These are phyloP conservation scores for Pleurozium schreberi DNA, from an alignment of 225 moss, liverwort and hornwort species.

Conservation along the genomic window DNA sequence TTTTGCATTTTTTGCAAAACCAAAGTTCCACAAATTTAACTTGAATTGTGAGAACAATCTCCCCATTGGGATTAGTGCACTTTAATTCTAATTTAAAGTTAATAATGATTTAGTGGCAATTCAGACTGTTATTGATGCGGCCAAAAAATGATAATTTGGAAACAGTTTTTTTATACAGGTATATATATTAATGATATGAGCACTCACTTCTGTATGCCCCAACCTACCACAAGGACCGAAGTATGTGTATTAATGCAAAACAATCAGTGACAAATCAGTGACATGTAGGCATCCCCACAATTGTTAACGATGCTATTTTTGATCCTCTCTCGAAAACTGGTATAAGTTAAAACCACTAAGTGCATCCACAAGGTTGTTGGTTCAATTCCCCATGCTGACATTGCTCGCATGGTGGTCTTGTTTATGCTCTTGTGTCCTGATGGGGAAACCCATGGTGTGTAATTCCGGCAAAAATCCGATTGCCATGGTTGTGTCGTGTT, in stretches of 20 bases:
- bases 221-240: not conserved
- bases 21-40: not conserved
- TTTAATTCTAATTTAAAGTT: not conserved
- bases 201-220: not conserved
- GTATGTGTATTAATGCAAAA: not conserved
- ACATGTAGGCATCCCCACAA: not conserved
- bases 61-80: not conserved
- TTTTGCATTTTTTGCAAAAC: not conserved
- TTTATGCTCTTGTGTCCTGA: no score
- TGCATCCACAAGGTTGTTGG: no score
- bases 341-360: no score
- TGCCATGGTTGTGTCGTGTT: no score
- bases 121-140: not conserved
- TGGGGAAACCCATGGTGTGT: no score
- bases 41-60: not conserved
- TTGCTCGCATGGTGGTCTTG: no score
- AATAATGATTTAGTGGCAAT: not conserved
- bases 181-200: not conserved
- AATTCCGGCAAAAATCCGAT: no score
- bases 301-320: not conserved
- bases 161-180: no score
- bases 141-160: not conserved
- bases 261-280: not conserved
- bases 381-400: no score
- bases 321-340: not conserved